Conservation (phyloP, 345 rosid species). For the Conringia planisiliqua region DNA sequence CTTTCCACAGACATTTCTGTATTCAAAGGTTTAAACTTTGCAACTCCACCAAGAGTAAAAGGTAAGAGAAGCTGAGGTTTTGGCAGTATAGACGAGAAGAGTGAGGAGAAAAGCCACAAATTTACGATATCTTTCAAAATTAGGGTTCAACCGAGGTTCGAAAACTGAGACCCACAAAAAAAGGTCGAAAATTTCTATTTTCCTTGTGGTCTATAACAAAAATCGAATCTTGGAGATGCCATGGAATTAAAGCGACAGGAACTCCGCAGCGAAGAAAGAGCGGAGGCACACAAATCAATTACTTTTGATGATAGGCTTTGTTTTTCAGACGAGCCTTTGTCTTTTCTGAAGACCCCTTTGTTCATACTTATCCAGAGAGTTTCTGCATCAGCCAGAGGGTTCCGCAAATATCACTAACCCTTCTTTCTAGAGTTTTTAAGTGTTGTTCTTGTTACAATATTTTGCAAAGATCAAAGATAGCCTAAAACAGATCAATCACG, state of each 20-base stretch:
- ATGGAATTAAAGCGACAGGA: slow-evolving; percentile 14
- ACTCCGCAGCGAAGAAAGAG: neutral
- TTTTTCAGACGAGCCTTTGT: neutral
- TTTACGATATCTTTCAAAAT: neutral
- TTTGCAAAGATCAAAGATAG: neutral
- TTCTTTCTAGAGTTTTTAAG: neutral
- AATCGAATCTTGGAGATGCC: slow-evolving; percentile 12
- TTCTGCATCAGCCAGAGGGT: neutral
- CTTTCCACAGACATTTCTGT: slow-evolving; percentile 74
- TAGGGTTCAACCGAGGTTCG: neutral
- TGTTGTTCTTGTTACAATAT: neutral
- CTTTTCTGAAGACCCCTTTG: neutral
- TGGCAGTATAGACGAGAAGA: neutral
- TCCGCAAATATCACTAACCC: neutral
- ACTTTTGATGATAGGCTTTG: slow-evolving; percentile 14
- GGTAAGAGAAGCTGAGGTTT: slow-evolving; percentile 11
- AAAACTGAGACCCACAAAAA: slow-evolving; percentile 16
- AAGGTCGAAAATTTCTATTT: neutral
- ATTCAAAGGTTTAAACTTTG: slow-evolving; percentile 16
- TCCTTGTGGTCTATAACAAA: neutral
- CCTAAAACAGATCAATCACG: neutral
- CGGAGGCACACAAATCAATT: slow-evolving; percentile 20
- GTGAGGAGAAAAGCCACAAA: neutral
- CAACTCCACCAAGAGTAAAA: neutral
- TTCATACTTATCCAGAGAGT: slow-evolving; percentile 2